Evolutionary conservation across 208 protist genomes (phyloP), one percentile per base, ranked within the genome.

Genomic region (Tritrichomonas foetus): DNA sequence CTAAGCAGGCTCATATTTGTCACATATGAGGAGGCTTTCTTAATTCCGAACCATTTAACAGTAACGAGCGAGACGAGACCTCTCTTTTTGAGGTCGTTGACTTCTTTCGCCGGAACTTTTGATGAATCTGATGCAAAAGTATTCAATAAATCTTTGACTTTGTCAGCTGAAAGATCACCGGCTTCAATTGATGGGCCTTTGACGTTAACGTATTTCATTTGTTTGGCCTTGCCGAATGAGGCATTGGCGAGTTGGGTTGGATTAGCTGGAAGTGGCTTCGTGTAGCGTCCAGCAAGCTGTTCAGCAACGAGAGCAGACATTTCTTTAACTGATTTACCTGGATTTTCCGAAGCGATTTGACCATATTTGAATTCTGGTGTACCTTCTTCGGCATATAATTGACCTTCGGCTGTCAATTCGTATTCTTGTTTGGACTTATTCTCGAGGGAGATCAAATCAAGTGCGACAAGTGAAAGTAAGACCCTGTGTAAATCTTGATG

Each of bases 361-460:
- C 33, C 50, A 27, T 78, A 39, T 30, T 94, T 78, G 22, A 47
- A 57, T 53, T 94, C 94, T 57, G 94, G 94, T 61, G 94, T 78
- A 44, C 94, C 94, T n/a, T 78, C 27, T 25, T 64, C 5, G 0
- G 49, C 94, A 44, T 93, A 93, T 25, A 64, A 27, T 33, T 78
- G 20, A 39, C 94, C 94, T 93, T 94, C 94, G 30, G 72, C 55
- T 33, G 94, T 80, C 41, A 93, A 13, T 30, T 57, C 11, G 22
- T 89, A 53, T 20, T 89, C 47, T 47, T 53, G 41, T 47, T 57
- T 20, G 9, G 78, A n/a, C 20, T 57, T 57, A 36, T 57, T 57
- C 16, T 39, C 47, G n/a, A 89, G 47, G 53, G 41, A 44, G n/a
- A 89, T 50, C 39, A 89, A 53, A 39, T 89, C n/a, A 0, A 41